Base-by-base conservation (phyloP, 257 asterid genomes). In the Solanum appendiculatum region DNA sequence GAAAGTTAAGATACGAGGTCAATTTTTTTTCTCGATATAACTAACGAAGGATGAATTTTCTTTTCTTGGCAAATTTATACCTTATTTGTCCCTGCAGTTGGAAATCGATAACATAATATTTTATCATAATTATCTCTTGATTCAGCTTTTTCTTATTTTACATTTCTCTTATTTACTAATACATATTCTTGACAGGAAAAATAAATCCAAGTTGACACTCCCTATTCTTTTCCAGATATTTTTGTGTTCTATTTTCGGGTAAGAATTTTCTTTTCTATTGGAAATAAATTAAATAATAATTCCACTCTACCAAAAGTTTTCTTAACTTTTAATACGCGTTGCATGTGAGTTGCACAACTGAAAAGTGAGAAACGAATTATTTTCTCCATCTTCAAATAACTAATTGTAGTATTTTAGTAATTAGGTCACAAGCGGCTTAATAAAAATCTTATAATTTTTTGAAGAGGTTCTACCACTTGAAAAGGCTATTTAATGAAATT, bases 231-330 rank as follows among this genome's bases (percentile, higher is more conserved):
- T 92, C 90, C 95, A 93, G 86, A 96, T 96, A 23, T 90, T 96
- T 91, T 66, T 93, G 60, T 93, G 97, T 84, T 96, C 99, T 56
- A 90, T 95, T 60, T 94, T 93, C 33, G 99, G 99, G 99, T 95
- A 91, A 91, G 92, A 29, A 54, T 10, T 12, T 58, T 44, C 51
- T 23, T 56, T 51, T 56, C 15, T 6, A 21, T 21, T 21, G 20
- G 27, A 56, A 37, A 51, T 56, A 56, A 56, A 42, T 42, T 11
- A 42, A 42, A 42, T 42, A 42, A 80, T 7, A 51, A 2, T 16
- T 51, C 9, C 21, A 5, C 60, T 51, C 60, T 6, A 51, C 60
- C 60, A 51, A 51, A 51, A 46, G 56, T 13, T 46, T 46, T 5
- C 20, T 16, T 51, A 16, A 51, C 60, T 20, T 33, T 14, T 16